Conservation (phyloP, 2,329 filamentous ascomycete species). For the Neurospora sp. region DNA sequence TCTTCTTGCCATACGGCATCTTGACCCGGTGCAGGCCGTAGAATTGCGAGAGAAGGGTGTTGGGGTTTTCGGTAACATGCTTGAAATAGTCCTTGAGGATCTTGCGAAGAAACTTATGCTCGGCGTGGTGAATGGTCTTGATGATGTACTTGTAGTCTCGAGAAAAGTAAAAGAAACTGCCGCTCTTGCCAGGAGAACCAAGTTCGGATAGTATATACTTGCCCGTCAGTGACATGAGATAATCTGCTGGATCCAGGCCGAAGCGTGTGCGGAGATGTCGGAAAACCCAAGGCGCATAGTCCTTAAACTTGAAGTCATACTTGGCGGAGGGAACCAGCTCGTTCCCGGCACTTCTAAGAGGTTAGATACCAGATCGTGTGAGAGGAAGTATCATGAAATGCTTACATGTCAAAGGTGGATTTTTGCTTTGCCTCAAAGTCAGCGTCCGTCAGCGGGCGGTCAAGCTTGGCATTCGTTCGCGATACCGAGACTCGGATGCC, state of each 20-base stretch:
- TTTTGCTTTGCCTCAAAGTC: conserved; percentile 95
- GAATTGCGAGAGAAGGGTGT: conserved; percentile 94
- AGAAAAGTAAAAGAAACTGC: conserved; percentile 99
- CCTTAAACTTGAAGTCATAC: conserved; percentile 99
- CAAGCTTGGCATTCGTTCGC: conserved; percentile 91
- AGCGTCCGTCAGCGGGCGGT: conserved; percentile 77
- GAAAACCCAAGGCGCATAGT: conserved; percentile 99
- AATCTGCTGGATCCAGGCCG: conserved; percentile 89
- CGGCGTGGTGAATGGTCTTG: conserved; percentile 95
- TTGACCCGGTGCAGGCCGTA: conserved; percentile 96
- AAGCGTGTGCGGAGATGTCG: conserved; percentile 82
- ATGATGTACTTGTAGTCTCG: conserved; percentile 99
- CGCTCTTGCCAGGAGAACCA: conserved; percentile 93
- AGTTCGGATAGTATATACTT: conserved; percentile 98
- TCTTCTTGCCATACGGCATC: conserved; percentile 95
- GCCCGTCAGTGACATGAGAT: conserved; percentile 93
- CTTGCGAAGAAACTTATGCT: conserved; percentile 79
- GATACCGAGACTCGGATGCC: conserved; percentile 96
- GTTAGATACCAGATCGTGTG: conserved; percentile 1
- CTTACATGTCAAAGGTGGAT: conserved; percentile 96
- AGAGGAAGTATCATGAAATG: conserved; percentile 13
- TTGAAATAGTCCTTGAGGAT: conserved; percentile 87
- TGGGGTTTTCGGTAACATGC: conserved; percentile 86
- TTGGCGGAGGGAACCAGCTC: conserved; percentile 96
- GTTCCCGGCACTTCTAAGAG: conserved; percentile 68